phyloP scores from a whole-genome alignment of 2,329 filamentous ascomycete species.

The Xylariales sp. region DNA sequence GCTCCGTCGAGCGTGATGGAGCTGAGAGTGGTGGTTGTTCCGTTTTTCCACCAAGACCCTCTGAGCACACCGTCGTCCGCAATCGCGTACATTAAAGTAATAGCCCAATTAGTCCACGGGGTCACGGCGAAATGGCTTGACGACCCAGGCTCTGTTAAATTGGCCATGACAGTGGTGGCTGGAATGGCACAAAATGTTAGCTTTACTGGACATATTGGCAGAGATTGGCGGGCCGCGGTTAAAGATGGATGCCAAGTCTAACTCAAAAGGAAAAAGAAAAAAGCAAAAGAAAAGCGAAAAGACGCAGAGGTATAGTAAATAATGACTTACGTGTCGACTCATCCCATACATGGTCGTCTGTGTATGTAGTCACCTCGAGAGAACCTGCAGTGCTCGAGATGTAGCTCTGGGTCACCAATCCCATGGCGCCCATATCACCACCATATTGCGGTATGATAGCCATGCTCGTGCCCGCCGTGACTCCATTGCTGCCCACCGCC shows the following conservation, averaged over 20 bases:
- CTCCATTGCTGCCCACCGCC: constrained; percentile 10
- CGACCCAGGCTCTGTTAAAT: neutral
- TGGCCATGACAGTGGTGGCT: neutral
- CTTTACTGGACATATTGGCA: no score
- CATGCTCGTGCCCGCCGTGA: neutral
- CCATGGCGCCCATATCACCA: neutral
- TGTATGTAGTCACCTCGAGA: neutral
- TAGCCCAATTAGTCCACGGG: neutral
- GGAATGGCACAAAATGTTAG: no score
- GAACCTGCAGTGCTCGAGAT: neutral
- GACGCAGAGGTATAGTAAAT: no score
- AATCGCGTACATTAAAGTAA: neutral
- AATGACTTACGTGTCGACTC: neutral
- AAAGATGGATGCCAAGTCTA: no score
- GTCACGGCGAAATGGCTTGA: neutral
- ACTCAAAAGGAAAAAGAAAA: no score
- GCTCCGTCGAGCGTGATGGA: constrained; percentile 16
- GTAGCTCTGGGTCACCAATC: neutral
- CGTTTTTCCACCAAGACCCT: constrained; percentile 9
- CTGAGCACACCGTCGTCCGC: neutral
- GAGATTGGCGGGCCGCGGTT: no score
- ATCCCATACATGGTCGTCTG: neutral
- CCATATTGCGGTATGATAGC: neutral
- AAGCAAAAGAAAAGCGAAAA: no score
- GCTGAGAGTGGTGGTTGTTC: constrained; percentile 11